These are phyloP conservation scores for Sclerotinia subarctica DNA, from an alignment of 2,329 filamentous ascomycete genomes.

Conservation along the genomic window DNA sequence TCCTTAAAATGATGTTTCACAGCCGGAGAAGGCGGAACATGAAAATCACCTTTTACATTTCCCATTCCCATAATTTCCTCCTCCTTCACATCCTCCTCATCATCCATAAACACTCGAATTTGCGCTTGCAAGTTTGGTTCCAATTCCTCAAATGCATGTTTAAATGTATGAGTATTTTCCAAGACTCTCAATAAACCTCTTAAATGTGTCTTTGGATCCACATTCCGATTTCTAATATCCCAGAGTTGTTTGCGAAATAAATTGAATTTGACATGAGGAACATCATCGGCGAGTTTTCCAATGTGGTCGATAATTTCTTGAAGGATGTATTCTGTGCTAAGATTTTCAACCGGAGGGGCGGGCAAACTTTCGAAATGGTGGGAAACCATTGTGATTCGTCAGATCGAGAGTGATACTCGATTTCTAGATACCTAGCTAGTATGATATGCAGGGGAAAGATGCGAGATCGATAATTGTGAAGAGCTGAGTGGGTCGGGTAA, in stretches of 20 bases:
- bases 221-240: constrained; percentile 33
- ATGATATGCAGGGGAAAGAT: constrained; percentile 7
- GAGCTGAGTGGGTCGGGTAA: background rate
- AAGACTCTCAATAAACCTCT: constrained; percentile 39
- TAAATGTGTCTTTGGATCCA: constrained; percentile 37
- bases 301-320: constrained; percentile 39
- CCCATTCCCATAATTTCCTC: constrained; percentile 31
- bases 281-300: constrained; percentile 29
- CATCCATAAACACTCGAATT: constrained; percentile 37
- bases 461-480: background rate
- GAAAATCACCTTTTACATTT: constrained; percentile 29
- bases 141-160: constrained; percentile 35
- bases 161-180: constrained; percentile 35
- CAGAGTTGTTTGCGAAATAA: constrained; percentile 37
- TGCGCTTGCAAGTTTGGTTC: constrained; percentile 34
- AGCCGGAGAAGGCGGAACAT: constrained; percentile 37
- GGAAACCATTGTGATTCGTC: constrained; percentile 16
- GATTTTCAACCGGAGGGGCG: constrained; percentile 28
- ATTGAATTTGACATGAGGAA: constrained; percentile 33
- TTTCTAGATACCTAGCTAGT: background rate
- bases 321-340: constrained; percentile 36
- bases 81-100: constrained; percentile 24
- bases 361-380: constrained; percentile 24
- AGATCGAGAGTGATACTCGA: background rate
- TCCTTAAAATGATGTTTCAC: constrained; percentile 39